These are phyloP conservation scores for Wilhelminamyces savonicus DNA, from an alignment of 805 yeast genomes.

Conservation along the genomic window DNA sequence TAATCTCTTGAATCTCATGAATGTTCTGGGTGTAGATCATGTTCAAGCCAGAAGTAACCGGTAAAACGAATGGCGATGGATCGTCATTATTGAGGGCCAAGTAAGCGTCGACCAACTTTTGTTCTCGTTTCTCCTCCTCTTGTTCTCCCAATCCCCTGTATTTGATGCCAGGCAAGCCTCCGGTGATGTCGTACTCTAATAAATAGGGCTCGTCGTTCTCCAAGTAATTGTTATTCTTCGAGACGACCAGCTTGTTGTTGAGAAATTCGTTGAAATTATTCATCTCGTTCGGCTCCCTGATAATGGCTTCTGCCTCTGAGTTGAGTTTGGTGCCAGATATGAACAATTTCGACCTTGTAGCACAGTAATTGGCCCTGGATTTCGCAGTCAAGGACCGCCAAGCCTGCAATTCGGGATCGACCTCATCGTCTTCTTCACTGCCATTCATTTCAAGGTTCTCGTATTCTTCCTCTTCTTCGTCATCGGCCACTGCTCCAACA, in stretches of 20 bases:
- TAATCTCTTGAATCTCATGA: constrained; percentile 74
- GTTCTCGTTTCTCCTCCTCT: constrained; percentile 34
- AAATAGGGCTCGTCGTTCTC: constrained; percentile 61
- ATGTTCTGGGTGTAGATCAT: constrained; percentile 60
- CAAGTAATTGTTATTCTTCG: constrained; percentile 37
- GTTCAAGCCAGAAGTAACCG: constrained; percentile 52
- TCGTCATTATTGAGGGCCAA: constrained; percentile 16
- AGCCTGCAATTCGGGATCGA: constrained; percentile 69
- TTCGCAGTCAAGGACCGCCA: constrained; percentile 85
- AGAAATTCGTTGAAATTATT: constrained; percentile 46
- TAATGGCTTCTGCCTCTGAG: constrained; percentile 60
- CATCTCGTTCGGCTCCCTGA: constrained; percentile 66
- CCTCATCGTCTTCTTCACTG: constrained; percentile 50
- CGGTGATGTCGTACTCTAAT: constrained; percentile 78
- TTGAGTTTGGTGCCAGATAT: constrained; percentile 50
- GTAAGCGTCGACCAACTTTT: constrained; percentile 27
- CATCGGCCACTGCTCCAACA: constrained; percentile 12
- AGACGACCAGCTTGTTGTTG: constrained; percentile 30
- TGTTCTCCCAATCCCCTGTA: constrained; percentile 45
- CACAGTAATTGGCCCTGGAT: constrained; percentile 68
- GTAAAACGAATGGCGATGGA: constrained; percentile 27
- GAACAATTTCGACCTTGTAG: constrained; percentile 62
- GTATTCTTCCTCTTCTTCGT: constrained; percentile 23
- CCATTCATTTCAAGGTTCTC: constrained; percentile 38
- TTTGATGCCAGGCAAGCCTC: constrained; percentile 66